These are phyloP conservation scores for Fusarium sp. DNA, from an alignment of 2,329 filamentous ascomycete species.

Conservation along the genomic window DNA sequence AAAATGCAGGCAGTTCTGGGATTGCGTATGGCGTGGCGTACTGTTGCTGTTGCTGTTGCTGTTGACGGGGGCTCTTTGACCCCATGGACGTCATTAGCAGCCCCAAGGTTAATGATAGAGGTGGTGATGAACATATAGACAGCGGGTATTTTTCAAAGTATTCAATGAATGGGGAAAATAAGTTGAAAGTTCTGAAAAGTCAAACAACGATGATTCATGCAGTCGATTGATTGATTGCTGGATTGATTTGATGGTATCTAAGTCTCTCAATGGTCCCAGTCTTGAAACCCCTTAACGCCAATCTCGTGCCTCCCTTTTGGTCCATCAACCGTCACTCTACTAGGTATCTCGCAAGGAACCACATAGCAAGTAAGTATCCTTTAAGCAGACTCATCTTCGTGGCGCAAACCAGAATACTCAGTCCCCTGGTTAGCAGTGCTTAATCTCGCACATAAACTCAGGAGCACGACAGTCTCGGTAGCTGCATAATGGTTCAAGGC, in stretches of 20 bases:
- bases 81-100: slow-evolving; percentile 1
- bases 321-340: slow-evolving; percentile 1
- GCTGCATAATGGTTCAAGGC: slow-evolving; percentile 97
- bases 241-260: slow-evolving; percentile 42
- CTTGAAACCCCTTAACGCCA: slow-evolving; percentile 39
- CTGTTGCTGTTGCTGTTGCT: neutral
- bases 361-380: neutral
- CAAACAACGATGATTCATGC: neutral
- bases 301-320: slow-evolving; percentile 1
- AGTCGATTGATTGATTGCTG: neutral
- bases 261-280: slow-evolving; percentile 29
- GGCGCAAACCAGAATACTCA: slow-evolving; percentile 65
- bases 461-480: slow-evolving; percentile 92
- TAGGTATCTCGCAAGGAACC: neutral
- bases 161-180: neutral
- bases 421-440: slow-evolving; percentile 83
- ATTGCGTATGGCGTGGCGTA: slow-evolving; percentile 24
- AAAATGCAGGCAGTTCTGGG: slow-evolving; percentile 37
- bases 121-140: slow-evolving; percentile 19
- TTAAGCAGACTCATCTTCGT: slow-evolving; percentile 61
- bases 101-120: slow-evolving; percentile 6
- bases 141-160: slow-evolving; percentile 8
- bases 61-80: slow-evolving; percentile 5
- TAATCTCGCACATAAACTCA: slow-evolving; percentile 84
- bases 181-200: neutral